Percentiles rank a stretch among this genome's conserved stretches.
These are phyloP conservation scores for Boletus sp. DNA, from an alignment of 768 basidiomycete genomes.

Conservation along the genomic window DNA sequence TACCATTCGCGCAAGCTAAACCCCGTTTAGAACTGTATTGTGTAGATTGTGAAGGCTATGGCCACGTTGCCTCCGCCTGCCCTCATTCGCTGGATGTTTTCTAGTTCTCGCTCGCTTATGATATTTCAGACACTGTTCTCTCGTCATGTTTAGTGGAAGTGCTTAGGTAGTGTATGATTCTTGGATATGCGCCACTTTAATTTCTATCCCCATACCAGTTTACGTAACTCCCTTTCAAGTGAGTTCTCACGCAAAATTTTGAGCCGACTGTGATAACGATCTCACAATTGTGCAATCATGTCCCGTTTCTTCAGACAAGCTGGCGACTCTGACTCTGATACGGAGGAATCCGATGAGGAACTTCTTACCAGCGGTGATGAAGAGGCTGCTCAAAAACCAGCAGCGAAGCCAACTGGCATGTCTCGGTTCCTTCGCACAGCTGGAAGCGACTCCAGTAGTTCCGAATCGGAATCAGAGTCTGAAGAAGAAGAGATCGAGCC, in stretches of 20 bases:
- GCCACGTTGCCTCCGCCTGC: conserved; percentile 74
- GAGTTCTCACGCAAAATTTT: conserved; percentile 20
- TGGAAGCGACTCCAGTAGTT: conserved; percentile 54
- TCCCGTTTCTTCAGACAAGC: conserved; percentile 89
- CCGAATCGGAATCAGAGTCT: conserved; percentile 51
- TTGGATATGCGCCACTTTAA: conserved; percentile 15
- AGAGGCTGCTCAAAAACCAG: conserved; percentile 43
- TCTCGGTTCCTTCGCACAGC: conserved; percentile 73
- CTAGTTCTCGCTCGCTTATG: conserved; percentile 35
- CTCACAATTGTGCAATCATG: conserved; percentile 43
- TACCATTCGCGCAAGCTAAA: conserved; percentile 22
- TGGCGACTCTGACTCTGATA: conserved; percentile 76
- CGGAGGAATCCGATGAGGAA: conserved; percentile 73
- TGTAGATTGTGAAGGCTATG: conserved; percentile 81
- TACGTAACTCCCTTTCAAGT: conserved; percentile 13
- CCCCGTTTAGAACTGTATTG: conserved; percentile 52
- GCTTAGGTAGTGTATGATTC: conserved; percentile 23
- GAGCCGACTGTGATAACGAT: conserved; percentile 22
- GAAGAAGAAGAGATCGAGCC: conserved; percentile 60
- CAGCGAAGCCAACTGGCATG: conserved; percentile 46
- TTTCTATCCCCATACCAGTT: background rate
- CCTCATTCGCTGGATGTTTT: conserved; percentile 88
- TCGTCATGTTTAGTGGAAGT: conserved; percentile 11
- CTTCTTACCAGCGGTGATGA: conserved; percentile 73
- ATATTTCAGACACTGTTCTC: conserved; percentile 5